These are phyloP conservation scores for Colletotrichum sp. DNA, from an alignment of 2,329 filamentous ascomycete species.

Conservation along the genomic window DNA sequence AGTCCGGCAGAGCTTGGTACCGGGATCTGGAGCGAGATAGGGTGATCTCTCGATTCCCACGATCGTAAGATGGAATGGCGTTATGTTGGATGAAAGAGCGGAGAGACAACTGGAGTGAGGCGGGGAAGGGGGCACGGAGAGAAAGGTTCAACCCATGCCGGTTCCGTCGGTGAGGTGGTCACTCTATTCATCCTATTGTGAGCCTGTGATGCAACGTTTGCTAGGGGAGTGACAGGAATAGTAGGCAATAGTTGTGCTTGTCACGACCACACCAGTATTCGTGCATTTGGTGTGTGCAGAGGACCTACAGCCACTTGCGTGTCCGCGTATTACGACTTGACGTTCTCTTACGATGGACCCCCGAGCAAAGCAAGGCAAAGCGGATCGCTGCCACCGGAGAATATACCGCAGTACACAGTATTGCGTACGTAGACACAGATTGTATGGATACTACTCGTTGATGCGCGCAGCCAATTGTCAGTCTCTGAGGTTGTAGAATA, in stretches of 20 bases:
- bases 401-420: background rate
- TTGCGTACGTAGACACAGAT: background rate
- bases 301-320: background rate
- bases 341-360: background rate
- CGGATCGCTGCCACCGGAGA: background rate
- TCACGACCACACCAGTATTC: background rate
- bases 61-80: conserved; percentile 4
- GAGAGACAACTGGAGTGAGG: background rate
- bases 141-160: background rate
- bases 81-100: background rate
- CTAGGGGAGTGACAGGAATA: background rate
- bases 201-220: background rate
- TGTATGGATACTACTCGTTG: background rate
- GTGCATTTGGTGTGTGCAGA: background rate
- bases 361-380: background rate
- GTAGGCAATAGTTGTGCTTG: background rate
- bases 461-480: background rate
- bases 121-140: background rate
- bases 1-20: background rate
- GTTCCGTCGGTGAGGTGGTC: background rate
- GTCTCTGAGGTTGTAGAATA: background rate
- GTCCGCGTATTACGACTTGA: background rate
- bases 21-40: background rate
- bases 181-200: background rate
- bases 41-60: background rate